phyloP scores from a whole-genome alignment of 352 stramenopile genomes.

The Globisporangium rhizosaccharum region DNA sequence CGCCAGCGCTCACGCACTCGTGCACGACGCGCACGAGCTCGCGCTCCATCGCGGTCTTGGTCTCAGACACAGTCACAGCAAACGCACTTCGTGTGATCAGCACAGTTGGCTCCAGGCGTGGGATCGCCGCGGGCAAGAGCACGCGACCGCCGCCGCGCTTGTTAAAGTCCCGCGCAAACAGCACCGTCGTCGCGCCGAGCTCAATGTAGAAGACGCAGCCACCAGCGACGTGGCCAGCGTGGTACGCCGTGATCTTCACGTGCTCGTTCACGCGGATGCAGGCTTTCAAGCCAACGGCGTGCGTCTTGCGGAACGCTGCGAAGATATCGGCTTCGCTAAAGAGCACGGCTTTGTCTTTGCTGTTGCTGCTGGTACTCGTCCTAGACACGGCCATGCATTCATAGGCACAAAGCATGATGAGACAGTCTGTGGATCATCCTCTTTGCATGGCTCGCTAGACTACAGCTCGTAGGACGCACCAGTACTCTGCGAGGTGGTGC shows the following conservation, averaged over 20 bases:
- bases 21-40: conserved; percentile 75
- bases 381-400: conserved; percentile 20
- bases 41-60: conserved; percentile 69
- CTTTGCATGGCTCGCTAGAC: not conserved
- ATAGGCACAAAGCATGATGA: not conserved
- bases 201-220: conserved; percentile 77
- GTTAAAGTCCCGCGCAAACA: conserved; percentile 82
- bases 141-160: conserved; percentile 55
- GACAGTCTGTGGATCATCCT: not conserved
- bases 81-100: conserved; percentile 72
- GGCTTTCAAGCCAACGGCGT: conserved; percentile 45
- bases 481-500: conserved; percentile 71
- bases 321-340: conserved; percentile 64
- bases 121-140: conserved; percentile 62
- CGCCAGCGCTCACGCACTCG: conserved; percentile 64
- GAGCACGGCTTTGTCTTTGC: conserved; percentile 34
- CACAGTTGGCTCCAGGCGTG: conserved; percentile 45
- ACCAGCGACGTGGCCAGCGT: conserved; percentile 70
- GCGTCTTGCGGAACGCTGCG: conserved; percentile 43
- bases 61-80: conserved; percentile 81
- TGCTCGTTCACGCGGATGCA: conserved; percentile 53
- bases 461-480: conserved; percentile 21
- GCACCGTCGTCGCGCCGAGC: conserved; percentile 58
- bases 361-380: conserved; percentile 21
- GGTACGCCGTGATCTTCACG: conserved; percentile 76